Conservation (phyloP, 192 early-diverging fungal species). For the Lunasporangiospora selenospora region DNA sequence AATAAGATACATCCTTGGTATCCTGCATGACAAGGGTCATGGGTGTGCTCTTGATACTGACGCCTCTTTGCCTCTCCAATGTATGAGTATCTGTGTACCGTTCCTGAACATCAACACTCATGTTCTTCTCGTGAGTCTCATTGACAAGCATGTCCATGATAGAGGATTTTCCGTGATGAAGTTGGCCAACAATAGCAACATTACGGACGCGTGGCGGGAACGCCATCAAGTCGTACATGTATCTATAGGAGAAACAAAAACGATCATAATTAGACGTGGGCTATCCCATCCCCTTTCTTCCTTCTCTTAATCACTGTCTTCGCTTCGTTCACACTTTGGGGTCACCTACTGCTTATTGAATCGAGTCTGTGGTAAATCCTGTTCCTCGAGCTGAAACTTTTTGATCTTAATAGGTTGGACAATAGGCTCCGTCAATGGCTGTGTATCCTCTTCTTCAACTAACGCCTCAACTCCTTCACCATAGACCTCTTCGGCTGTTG, state of each 20-base stretch:
- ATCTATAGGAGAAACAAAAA: too few relatives aligned
- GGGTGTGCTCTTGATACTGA: constrained; percentile 94
- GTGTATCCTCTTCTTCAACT: constrained; percentile 98
- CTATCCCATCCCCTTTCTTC: too few relatives aligned
- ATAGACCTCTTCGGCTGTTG: constrained; percentile 96
- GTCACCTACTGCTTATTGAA: constrained; percentile 85
- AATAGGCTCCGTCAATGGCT: constrained; percentile 93
- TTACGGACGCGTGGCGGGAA: constrained; percentile 88
- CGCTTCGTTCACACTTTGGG: too few relatives aligned
- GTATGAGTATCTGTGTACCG: constrained; percentile 95
- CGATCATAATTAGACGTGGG: too few relatives aligned
- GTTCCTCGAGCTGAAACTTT: constrained; percentile 87
- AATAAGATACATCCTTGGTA: constrained; percentile 85
- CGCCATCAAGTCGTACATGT: constrained; percentile 81
- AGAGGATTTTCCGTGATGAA: constrained; percentile 98
- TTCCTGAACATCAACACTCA: constrained; percentile 52
- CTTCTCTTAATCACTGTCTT: constrained; percentile 1
- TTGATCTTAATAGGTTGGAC: constrained; percentile 88
- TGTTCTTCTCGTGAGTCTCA: constrained; percentile 77
- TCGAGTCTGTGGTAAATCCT: constrained; percentile 81
- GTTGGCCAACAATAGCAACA: constrained; percentile 89
- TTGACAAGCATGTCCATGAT: constrained; percentile 93
- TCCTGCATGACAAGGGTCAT: constrained; percentile 91
- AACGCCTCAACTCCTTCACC: constrained; percentile 93
- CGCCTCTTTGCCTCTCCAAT: constrained; percentile 87